Base-by-base conservation (phyloP, 495 filamentous ascomycete genomes). In the Lentithecium fluviatile region DNA sequence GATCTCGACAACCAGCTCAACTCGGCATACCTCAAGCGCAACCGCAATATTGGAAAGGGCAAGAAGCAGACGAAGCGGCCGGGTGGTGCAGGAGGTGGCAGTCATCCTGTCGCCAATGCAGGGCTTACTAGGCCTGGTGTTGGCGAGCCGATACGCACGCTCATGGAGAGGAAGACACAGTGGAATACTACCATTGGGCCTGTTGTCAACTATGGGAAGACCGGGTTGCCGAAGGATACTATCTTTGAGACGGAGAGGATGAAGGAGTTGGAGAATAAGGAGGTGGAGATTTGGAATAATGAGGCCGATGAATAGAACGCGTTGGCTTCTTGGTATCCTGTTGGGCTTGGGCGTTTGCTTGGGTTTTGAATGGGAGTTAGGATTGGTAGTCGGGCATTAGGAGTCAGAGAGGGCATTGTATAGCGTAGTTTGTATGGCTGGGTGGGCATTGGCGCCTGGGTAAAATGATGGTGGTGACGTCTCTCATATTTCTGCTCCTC, bases 1-100 rank as follows among this genome's bases (percentile, higher is more conserved):
- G 94, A 97, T 71, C 85, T 99, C 23, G 94, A 99, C 75, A 83
- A 84, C 52, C 94, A 99, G 74, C 93, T 99, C 49, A 89, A 97
- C 69, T 85, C 90, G 67, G 91, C 92, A 24, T 99, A 96, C 68
- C 85, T 95, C 37, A 97, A 97, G 78, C 88, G 94, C 40, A 96
- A 90, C n/a, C 87, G 94, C 26, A 95, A 89, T 3, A 85, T 97
- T 76, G 88, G 89, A 69, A 96, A 90, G 76, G 90, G 84, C 49
- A 97, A 96, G 77, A 96, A 96, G 75, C 77, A 83, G 58, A 82
- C 85, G n/a, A 93, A 92, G 69, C 79, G 90, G 2, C 90, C 91
- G 17, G 82, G 82, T 29, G 82, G 79, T 32, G 75, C 77, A 2
- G 81, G 80, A 21, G 80, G 80, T 43, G 83, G 83, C 40, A 78